phyloP scores from a whole-genome alignment of 2,329 filamentous ascomycete species.

The Periglandula ipomoeae region DNA sequence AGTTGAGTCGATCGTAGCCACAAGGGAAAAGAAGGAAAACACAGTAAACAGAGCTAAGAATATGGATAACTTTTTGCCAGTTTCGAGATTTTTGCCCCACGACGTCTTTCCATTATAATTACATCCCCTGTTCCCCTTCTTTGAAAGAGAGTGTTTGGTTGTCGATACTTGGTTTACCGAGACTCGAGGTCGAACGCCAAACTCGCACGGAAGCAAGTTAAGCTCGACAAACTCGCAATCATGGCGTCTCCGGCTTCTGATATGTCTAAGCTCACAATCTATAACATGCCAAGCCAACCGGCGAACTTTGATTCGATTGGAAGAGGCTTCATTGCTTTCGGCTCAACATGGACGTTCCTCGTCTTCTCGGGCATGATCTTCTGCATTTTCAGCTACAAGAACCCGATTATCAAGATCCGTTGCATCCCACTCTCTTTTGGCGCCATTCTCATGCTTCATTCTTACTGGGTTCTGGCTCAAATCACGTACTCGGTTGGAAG shows the following conservation, averaged over 20 bases:
- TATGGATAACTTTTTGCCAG: too few relatives aligned
- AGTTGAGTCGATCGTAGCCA: too few relatives aligned
- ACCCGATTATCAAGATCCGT: conserved; percentile 29
- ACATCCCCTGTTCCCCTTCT: too few relatives aligned
- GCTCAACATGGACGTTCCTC: conserved; percentile 18
- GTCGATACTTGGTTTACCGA: too few relatives aligned
- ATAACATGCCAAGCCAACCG: conserved; percentile 13
- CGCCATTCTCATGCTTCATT: conserved; percentile 27
- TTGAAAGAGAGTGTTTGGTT: too few relatives aligned
- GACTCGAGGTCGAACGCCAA: too few relatives aligned
- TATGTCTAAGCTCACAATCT: conserved; percentile 3
- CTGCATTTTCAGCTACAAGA: conserved; percentile 22
- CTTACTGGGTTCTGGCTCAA: conserved; percentile 31
- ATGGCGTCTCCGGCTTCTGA: conserved; percentile 1
- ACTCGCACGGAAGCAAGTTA: too few relatives aligned
- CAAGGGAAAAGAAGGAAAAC: too few relatives aligned
- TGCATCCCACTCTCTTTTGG: conserved; percentile 25
- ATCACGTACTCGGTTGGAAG: conserved; percentile 32
- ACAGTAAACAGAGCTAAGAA: too few relatives aligned
- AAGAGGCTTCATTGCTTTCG: conserved; percentile 20
- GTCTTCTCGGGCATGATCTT: conserved; percentile 26
- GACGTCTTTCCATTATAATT: too few relatives aligned
- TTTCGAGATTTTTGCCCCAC: too few relatives aligned
- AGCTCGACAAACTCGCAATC: neutral
- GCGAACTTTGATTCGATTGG: conserved; percentile 19